Percentiles rank a stretch among this genome's conserved stretches.
Conservation (phyloP, 352 stramenopile species). For the Phytophthora macrochlamydospora region DNA sequence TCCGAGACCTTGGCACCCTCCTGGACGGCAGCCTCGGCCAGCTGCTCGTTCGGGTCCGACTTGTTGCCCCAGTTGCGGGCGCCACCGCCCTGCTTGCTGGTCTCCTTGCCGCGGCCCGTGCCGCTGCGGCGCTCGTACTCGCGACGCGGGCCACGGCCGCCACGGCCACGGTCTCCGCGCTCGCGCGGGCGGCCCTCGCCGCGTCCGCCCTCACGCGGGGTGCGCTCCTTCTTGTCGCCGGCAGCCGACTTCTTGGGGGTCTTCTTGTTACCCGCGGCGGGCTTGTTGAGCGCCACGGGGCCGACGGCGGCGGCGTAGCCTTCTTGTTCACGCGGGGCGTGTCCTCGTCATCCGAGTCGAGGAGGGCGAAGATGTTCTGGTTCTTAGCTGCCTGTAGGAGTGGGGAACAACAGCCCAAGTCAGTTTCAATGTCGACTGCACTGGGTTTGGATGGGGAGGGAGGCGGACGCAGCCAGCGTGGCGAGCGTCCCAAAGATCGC, state of each 20-base stretch:
- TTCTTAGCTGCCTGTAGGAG: constrained; percentile 48
- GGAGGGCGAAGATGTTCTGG: constrained; percentile 74
- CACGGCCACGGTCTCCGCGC: constrained; percentile 51
- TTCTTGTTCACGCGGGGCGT: constrained; percentile 70
- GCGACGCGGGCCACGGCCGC: constrained; percentile 70
- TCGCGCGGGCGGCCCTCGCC: constrained; percentile 46
- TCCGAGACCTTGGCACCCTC: constrained; percentile 59
- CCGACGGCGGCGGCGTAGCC: constrained; percentile 48
- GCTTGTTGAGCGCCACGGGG: constrained; percentile 84
- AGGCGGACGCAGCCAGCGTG: constrained; percentile 5
- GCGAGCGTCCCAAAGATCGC: constrained; percentile 33
- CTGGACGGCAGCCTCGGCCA: constrained; percentile 57
- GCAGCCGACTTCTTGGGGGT: constrained; percentile 61
- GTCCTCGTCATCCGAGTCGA: constrained; percentile 85
- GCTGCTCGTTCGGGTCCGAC: constrained; percentile 90
- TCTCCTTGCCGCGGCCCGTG: constrained; percentile 96
- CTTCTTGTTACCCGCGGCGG: constrained; percentile 86
- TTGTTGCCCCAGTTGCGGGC: constrained; percentile 97
- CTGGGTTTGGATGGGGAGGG: no score
- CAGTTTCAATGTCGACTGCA: no score
- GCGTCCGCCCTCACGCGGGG: constrained; percentile 51
- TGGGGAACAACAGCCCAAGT: no score
- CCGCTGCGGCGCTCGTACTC: constrained; percentile 94
- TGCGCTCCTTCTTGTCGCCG: constrained; percentile 63
- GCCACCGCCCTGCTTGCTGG: constrained; percentile 94